A percentile compares a stretch with the other conserved stretches of the same genome.
These are phyloP conservation scores for Datisca glomerata DNA, from an alignment of 306 rosid species.

Conservation along the genomic window DNA sequence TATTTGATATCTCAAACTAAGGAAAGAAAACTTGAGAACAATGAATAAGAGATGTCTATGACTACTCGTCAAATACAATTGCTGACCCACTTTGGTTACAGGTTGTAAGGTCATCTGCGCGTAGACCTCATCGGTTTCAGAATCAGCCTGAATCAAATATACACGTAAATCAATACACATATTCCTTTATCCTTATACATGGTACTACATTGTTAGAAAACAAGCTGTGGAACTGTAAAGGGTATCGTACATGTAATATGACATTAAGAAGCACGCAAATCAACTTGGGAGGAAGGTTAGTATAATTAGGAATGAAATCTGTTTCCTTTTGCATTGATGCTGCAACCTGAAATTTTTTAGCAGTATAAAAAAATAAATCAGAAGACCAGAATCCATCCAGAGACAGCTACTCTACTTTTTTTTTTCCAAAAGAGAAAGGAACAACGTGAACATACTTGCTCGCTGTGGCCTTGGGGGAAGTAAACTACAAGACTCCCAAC, in stretches of 20 bases:
- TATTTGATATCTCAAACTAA: slow-evolving; percentile 1
- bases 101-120: slow-evolving; percentile 99
- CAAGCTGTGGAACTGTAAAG: not conserved
- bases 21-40: not conserved
- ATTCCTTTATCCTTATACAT: not conserved
- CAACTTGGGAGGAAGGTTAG: slow-evolving; percentile 91
- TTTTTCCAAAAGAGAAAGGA: too few species aligned
- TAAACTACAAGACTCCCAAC: slow-evolving; percentile 62
- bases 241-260: slow-evolving; percentile 69
- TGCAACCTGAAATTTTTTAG: slow-evolving; percentile 98
- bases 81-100: slow-evolving; percentile 77
- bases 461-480: too few species aligned
- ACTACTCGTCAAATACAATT: slow-evolving; percentile 13
- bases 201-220: not conserved
- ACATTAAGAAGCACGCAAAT: slow-evolving; percentile 96
- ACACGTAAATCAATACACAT: not conserved
- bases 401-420: too few species aligned
- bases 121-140: slow-evolving; percentile 97
- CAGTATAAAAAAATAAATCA: too few species aligned
- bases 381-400: too few species aligned
- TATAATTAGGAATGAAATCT: slow-evolving; percentile 82
- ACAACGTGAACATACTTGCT: slow-evolving; percentile 71
- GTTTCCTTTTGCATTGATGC: slow-evolving; percentile 99
- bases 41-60: slow-evolving; percentile 10
- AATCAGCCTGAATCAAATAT: slow-evolving; percentile 69